A percentile compares a stretch with the other conserved stretches of the same genome.
Evolutionary conservation across 352 stramenopile species (phyloP).

Genomic region (Globisporangium cylindrosporum): DNA sequence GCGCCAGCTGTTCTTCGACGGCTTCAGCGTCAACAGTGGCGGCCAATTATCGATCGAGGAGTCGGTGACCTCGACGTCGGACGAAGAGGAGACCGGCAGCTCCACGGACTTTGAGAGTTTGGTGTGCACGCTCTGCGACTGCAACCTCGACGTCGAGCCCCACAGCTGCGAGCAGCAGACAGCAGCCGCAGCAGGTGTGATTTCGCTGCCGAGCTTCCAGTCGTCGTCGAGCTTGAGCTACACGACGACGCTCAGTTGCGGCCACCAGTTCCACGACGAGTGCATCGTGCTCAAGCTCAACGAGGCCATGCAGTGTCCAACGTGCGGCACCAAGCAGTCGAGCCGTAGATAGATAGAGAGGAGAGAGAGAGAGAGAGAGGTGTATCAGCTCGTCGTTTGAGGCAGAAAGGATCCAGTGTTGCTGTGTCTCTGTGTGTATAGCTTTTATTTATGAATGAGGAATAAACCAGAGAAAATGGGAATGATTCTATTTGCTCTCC

Average conservation of each 20-base stretch:
- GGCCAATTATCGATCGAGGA: slow-evolving; percentile 14
- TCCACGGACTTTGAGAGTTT: slow-evolving; percentile 8
- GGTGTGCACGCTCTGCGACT: slow-evolving; percentile 16
- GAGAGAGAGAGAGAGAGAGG: background rate
- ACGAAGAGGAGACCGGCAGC: slow-evolving; percentile 20
- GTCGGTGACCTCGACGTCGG: slow-evolving; percentile 17
- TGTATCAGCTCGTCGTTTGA: background rate
- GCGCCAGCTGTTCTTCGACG: slow-evolving; percentile 4
- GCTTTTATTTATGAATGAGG: slow-evolving; percentile 1
- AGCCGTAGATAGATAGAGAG: background rate
- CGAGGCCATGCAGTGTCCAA: slow-evolving; percentile 20
- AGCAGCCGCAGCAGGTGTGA: background rate
- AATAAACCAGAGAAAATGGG: background rate
- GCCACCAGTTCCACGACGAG: slow-evolving; percentile 21
- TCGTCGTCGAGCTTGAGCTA: slow-evolving; percentile 3
- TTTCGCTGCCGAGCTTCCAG: background rate
- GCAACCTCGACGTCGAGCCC: slow-evolving; percentile 10
- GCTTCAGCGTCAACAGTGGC: background rate
- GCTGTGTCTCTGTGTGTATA: background rate
- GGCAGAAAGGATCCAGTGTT: too few relatives aligned
- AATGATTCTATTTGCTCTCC: background rate
- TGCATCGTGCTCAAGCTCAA: slow-evolving; percentile 27
- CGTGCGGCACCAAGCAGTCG: slow-evolving; percentile 13
- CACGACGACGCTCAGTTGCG: slow-evolving; percentile 17
- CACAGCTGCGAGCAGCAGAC: background rate